These are phyloP conservation scores for Kwoniella europaea DNA, from an alignment of 768 basidiomycete genomes.

Conservation along the genomic window DNA sequence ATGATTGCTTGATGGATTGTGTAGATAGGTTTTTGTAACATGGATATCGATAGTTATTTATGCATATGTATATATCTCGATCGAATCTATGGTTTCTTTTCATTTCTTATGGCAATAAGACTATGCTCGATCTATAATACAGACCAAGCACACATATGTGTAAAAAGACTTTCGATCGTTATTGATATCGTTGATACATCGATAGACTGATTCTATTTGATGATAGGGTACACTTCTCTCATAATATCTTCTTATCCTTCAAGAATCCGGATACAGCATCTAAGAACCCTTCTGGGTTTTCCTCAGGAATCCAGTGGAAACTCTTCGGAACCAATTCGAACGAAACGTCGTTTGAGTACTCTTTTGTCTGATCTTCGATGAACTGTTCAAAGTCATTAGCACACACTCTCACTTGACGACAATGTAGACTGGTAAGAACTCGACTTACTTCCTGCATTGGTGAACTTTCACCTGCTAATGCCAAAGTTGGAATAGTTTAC, in stretches of 20 bases:
- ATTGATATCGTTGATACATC: too few species aligned
- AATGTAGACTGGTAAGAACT: background rate
- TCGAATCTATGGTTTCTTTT: too few species aligned
- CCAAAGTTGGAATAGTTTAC: constrained; percentile 28
- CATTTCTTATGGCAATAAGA: too few species aligned
- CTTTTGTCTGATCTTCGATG: constrained; percentile 25
- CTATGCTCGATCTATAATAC: too few species aligned
- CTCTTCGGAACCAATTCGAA: constrained; percentile 26
- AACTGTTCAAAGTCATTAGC: constrained; percentile 9
- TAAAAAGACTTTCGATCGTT: too few species aligned
- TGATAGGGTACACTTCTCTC: background rate
- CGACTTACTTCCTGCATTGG: constrained; percentile 18
- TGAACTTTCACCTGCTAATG: constrained; percentile 31
- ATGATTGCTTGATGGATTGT: background rate
- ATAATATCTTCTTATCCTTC: constrained; percentile 13
- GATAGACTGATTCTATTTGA: too few species aligned
- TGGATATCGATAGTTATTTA: background rate
- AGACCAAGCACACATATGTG: too few species aligned
- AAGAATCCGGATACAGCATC: constrained; percentile 21
- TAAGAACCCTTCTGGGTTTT: constrained; percentile 40
- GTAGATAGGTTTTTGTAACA: background rate
- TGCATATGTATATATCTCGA: too few species aligned
- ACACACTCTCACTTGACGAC: background rate
- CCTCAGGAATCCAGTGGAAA: constrained; percentile 45
- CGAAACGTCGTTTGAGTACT: constrained; percentile 32